Evolutionary conservation across 1,284 basidiomycete species (phyloP), one percentile per base, ranked within the genome.

Genomic region (Schizophyllum amplum): DNA sequence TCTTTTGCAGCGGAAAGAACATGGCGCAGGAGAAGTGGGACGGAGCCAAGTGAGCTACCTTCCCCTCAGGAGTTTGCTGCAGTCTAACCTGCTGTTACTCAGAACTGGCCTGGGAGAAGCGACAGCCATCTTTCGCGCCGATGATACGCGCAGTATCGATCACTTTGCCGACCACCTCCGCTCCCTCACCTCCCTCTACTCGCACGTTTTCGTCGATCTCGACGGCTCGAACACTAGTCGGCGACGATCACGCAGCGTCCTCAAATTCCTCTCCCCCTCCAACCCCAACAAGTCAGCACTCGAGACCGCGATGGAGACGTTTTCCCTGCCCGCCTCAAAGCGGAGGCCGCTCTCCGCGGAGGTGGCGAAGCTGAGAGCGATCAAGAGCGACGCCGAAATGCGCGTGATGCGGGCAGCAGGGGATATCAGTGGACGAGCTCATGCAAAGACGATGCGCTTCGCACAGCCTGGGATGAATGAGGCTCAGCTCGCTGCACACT

Each of bases 21-120:
- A 68, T 82, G 1, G 77, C 81, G 25, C 87, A 89, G 64, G 93
- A 94, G 67, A 84, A 90, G 61, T 99, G 96, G 97, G 91, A 97
- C 55, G 96, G 96, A 9, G 86, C 94, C 25, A 78, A 84, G 81
- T 79, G 62, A 17, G 66, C 26, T 7, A 4, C 55, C 25, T 23
- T 60, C 24, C 58, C 56, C 63, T 59, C n/a, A 59, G 64, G 3
- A 11, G 25, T 54, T 61, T 13, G 22, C n/a, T 15, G n/a, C 17
- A 21, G 20, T 33, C 27, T 49, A 15, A 52, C 51, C 9, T 24
- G 13, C 53, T n/a, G n/a, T n/a, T 47, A 20, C 22, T 23, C 60
- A 82, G 81, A 59, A 86, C 87, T 25, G 77, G 82, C 24, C 74
- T 85, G 26, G 69, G 79, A 11, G 84, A 88, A 50, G 82, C 83